These are phyloP conservation scores for Beauveria brongniartii DNA, from an alignment of 2,329 filamentous ascomycete genomes.

Conservation along the genomic window DNA sequence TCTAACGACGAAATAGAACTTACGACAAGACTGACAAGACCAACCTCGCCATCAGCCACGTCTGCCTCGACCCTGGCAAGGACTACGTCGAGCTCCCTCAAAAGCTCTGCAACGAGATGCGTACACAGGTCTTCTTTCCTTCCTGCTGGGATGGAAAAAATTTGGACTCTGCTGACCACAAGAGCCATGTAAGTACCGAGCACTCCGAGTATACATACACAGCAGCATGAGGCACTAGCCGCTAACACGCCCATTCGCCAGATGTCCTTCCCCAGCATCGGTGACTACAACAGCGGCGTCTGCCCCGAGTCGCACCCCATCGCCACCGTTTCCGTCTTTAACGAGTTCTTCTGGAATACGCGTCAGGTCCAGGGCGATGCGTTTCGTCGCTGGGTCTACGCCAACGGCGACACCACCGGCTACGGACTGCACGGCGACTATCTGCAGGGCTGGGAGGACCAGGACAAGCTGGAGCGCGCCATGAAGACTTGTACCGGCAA, in stretches of 20 bases:
- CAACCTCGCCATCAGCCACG: conserved; percentile 45
- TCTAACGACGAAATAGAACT: conserved; percentile 19
- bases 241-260: conserved; percentile 5
- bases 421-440: conserved; percentile 23
- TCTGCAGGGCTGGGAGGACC: conserved; percentile 23
- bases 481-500: conserved; percentile 20
- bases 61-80: conserved; percentile 40
- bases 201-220: neutral
- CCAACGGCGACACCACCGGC: conserved; percentile 21
- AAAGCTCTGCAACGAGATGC: conserved; percentile 43
- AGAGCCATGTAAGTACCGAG: conserved; percentile 38
- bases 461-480: conserved; percentile 17
- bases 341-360: conserved; percentile 39
- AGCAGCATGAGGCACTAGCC: neutral
- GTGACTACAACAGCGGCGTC: conserved; percentile 22
- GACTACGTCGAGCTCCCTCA: conserved; percentile 46
- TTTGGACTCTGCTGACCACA: conserved; percentile 46
- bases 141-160: conserved; percentile 56
- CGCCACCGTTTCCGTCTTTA: conserved; percentile 35
- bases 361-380: conserved; percentile 16
- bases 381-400: conserved; percentile 21
- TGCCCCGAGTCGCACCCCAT: conserved; percentile 35
- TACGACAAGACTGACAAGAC: conserved; percentile 35
- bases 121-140: conserved; percentile 49
- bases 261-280: conserved; percentile 22